Base-by-base conservation (phyloP, 257 asterid species). In the Ehretia macrophylla region DNA sequence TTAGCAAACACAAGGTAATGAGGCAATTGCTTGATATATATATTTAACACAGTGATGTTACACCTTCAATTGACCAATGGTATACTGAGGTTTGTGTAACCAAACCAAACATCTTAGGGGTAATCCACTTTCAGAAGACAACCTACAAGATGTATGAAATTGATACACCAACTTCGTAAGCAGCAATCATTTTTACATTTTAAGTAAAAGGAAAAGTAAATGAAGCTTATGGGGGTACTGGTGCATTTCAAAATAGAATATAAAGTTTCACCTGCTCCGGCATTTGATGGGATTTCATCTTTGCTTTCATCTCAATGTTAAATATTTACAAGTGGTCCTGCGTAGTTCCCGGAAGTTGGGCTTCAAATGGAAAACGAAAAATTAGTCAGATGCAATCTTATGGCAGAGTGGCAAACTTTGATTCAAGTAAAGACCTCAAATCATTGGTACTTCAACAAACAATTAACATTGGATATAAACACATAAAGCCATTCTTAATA, bases 291-390 rank as follows among this genome's bases (percentile, higher is more conserved):
- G 99, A 86, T 74, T 93, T 93, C 42, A 93, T 76, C 74, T 93
- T 93, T 62, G 95, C 86, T 68, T 93, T 93, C 42, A 95, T 88
- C 79, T 93, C 99, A 44, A 93, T 93, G 81, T 93, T 93, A 77
- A 93, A 93, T 73, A 93, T 93, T 83, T 93, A 97, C 70, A 93
- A 76, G 79, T 89, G 99, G 69, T 93, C 99, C 65, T 89, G 96
- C 63, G 86, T 83, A 62, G 97, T 89, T 58, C 97, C 99, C 13
- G 93, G 82, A 67, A 87, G 84, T 93, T 85, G 99, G 68, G 99
- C 99, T 93, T 74, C 88, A 83, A 37, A 70, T 65, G 35, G 73
- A 63, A 45, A 69, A n/a, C n/a, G 61, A 62, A 56, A 12, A 14
- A 19, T 42, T 44, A 11, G 14, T 55, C 55, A 71, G 61, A 20